A percentile compares a stretch with the other conserved stretches of the same genome.
phyloP scores from a whole-genome alignment of 768 basidiomycete species.

The Tubosaeta sp. region DNA sequence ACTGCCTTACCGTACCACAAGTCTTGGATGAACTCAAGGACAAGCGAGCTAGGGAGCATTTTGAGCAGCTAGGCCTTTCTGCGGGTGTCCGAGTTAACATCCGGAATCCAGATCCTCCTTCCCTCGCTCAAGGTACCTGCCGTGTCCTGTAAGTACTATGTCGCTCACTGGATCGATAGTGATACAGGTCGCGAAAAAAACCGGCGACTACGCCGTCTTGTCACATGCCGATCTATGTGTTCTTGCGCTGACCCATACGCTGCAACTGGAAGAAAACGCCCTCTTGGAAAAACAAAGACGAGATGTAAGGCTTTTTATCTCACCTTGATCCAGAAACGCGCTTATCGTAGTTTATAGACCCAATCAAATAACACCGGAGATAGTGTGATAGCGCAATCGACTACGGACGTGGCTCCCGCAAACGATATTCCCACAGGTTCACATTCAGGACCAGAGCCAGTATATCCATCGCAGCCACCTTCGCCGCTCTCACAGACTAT shows the following conservation, averaged over 20 bases:
- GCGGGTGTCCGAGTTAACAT: slow-evolving; percentile 74
- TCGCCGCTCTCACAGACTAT: neutral
- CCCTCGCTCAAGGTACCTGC: slow-evolving; percentile 57
- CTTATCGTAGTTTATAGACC: slow-evolving; percentile 9
- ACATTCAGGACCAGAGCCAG: neutral
- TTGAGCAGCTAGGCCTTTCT: slow-evolving; percentile 70
- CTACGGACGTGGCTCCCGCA: neutral
- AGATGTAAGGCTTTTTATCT: slow-evolving; percentile 19
- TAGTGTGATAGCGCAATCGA: neutral
- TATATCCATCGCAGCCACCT: neutral
- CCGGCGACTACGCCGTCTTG: slow-evolving; percentile 91
- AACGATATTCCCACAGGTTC: slow-evolving; percentile 3
- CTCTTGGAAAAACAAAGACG: slow-evolving; percentile 25
- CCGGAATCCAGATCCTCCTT: slow-evolving; percentile 62
- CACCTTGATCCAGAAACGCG: neutral
- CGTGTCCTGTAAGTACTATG: neutral
- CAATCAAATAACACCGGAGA: neutral
- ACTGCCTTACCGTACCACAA: slow-evolving; percentile 84
- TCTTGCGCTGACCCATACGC: slow-evolving; percentile 78
- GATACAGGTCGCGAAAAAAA: slow-evolving; percentile 88
- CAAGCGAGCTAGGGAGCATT: slow-evolving; percentile 80
- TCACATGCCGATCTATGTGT: slow-evolving; percentile 90
- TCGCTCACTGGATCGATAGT: slow-evolving; percentile 46
- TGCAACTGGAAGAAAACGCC: slow-evolving; percentile 54
- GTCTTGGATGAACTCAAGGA: slow-evolving; percentile 90